phyloP scores from a whole-genome alignment of 2,329 filamentous ascomycete species.

The Cladosporium sp. region DNA sequence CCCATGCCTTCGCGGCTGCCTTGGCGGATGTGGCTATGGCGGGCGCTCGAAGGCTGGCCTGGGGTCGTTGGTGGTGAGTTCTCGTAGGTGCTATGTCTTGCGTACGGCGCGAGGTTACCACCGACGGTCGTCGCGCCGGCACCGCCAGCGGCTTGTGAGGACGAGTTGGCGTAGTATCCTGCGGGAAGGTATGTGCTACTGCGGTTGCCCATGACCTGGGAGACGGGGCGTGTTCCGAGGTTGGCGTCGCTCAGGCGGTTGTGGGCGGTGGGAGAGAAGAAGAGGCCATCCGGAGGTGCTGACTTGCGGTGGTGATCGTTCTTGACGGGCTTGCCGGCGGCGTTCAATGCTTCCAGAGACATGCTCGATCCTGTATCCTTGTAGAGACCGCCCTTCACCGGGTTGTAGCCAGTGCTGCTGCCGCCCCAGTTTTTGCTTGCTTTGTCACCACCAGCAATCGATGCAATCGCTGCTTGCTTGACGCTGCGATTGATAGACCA shows the following conservation, averaged over 20 bases:
- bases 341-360: conserved; percentile 48
- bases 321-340: conserved; percentile 34
- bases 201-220: conserved; percentile 43
- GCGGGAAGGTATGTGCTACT: conserved; percentile 79
- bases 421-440: conserved; percentile 30
- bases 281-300: conserved; percentile 64
- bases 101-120: conserved; percentile 28
- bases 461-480: conserved; percentile 71
- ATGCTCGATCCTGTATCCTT: conserved; percentile 48
- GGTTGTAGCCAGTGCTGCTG: conserved; percentile 16
- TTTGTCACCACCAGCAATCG: conserved; percentile 44
- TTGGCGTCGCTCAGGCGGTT: conserved; percentile 31
- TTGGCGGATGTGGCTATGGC: conserved; percentile 14
- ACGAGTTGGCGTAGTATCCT: conserved; percentile 78
- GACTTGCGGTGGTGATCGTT: conserved; percentile 25
- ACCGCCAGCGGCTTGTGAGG: conserved; percentile 41
- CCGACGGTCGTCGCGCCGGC: conserved; percentile 39
- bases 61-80: conserved; percentile 25
- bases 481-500: conserved; percentile 91
- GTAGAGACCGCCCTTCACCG: conserved; percentile 30
- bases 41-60: conserved; percentile 11
- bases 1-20: conserved; percentile 13
- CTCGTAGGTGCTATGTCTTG: conserved; percentile 21
- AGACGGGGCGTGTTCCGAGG: conserved; percentile 4
- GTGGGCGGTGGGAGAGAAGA: conserved; percentile 89